These are phyloP conservation scores for Hansenula lynferdii DNA, from an alignment of 1,139 yeast genomes.

Conservation along the genomic window DNA sequence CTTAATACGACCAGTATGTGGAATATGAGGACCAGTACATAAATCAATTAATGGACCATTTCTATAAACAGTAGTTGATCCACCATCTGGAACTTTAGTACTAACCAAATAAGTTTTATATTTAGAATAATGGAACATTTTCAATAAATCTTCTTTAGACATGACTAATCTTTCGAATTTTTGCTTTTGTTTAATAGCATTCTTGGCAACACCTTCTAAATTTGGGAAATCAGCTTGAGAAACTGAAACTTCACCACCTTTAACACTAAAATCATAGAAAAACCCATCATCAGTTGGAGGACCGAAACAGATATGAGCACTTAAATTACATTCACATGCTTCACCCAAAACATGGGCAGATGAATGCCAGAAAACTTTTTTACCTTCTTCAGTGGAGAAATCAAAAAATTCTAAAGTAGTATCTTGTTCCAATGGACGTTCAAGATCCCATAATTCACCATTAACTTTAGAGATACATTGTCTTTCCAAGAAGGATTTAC, in stretches of 20 bases:
- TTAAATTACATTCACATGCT: slow-evolving; percentile 94
- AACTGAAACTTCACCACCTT: slow-evolving; percentile 74
- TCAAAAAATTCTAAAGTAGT: slow-evolving; percentile 66
- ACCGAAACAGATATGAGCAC: slow-evolving; percentile 89
- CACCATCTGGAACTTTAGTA: slow-evolving; percentile 93
- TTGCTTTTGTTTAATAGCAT: slow-evolving; percentile 94
- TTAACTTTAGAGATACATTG: slow-evolving; percentile 89
- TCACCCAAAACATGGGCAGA: slow-evolving; percentile 98
- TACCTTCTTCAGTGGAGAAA: slow-evolving; percentile 86
- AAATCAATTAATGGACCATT: slow-evolving; percentile 97
- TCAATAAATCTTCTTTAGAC: slow-evolving; percentile 84
- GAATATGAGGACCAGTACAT: slow-evolving; percentile 98
- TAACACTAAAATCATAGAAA: slow-evolving; percentile 94
- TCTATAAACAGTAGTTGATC: slow-evolving; percentile 94
- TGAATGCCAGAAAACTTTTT: slow-evolving; percentile 97
- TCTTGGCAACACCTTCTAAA: slow-evolving; percentile 84
- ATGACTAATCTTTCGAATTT: slow-evolving; percentile 90
- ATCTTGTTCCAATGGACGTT: slow-evolving; percentile 84
- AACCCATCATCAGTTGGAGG: slow-evolving; percentile 99
- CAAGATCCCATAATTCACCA: slow-evolving; percentile 92
- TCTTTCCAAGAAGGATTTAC: slow-evolving; percentile 84
- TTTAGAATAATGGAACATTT: slow-evolving; percentile 94
- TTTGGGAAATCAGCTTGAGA: slow-evolving; percentile 78
- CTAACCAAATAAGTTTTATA: slow-evolving; percentile 86
- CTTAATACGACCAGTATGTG: slow-evolving; percentile 96